These are phyloP conservation scores for Grosmannia serpens DNA, from an alignment of 2,329 filamentous ascomycete genomes.

Conservation along the genomic window DNA sequence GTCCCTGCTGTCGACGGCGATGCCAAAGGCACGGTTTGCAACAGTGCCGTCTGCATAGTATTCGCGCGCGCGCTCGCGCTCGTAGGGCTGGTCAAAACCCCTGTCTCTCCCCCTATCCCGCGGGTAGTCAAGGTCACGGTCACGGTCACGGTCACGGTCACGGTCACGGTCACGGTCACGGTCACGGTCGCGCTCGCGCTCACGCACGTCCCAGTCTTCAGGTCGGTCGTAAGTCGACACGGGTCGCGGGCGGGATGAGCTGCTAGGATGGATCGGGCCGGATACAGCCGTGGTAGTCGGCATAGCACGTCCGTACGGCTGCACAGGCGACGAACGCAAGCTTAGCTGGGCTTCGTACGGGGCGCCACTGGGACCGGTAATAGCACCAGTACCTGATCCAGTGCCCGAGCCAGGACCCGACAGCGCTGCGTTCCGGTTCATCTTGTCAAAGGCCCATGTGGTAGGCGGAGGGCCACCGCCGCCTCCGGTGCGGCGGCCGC, in stretches of 20 bases:
- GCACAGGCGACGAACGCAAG: not conserved
- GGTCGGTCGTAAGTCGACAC: constrained; percentile 23
- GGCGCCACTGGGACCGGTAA: not conserved
- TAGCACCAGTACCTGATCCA: constrained; percentile 5
- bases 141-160: constrained; percentile 13
- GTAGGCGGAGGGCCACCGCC: constrained; percentile 50
- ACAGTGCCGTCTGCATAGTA: constrained; percentile 11
- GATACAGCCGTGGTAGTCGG: not conserved
- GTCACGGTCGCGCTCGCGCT: constrained; percentile 20
- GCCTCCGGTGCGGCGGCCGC: constrained; percentile 11
- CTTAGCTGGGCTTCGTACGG: constrained; percentile 31
- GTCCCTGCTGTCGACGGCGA: constrained; percentile 11
- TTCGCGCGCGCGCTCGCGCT: constrained; percentile 15
- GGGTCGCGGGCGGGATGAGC: constrained; percentile 11
- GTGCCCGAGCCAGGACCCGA: constrained; percentile 10
- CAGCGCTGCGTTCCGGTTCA: constrained; percentile 31
- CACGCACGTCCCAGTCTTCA: constrained; percentile 34
- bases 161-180: not conserved
- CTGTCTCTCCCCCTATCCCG: constrained; percentile 15
- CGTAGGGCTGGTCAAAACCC: not conserved
- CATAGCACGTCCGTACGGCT: not conserved
- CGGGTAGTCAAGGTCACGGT: constrained; percentile 31
- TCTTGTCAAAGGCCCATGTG: constrained; percentile 59
- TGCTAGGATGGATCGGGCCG: constrained; percentile 14
- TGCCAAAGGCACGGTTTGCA: constrained; percentile 9